Evolutionary conservation across 768 basidiomycete genomes (phyloP), one percentile per base, ranked within the genome.

Genomic region (Rubroboletus pulcherrimus): DNA sequence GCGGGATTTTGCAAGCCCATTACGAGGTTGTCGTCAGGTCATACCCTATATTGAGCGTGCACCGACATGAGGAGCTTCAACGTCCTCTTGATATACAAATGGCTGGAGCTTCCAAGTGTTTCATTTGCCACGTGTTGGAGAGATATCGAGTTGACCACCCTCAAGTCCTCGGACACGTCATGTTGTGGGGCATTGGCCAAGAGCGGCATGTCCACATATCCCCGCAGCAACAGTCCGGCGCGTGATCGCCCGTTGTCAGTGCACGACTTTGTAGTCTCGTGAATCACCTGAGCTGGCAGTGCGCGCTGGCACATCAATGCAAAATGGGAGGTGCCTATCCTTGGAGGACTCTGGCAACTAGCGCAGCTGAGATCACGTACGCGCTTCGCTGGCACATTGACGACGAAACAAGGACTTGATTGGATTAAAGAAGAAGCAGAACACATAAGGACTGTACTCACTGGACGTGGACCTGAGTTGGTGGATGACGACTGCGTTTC

Each of bases 151-250:
- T 21, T 4, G 8, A 7, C 29, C 17, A 31, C n/a, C 44, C 44
- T 17, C 45, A 56, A 44, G 50, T 57, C 57, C 65, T 65, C 60
- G 66, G 59, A 65, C 33, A 57, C 54, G 45, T 48, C 41, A 34
- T 10, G 26, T 26, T 4, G 26, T 19, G 50, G 37, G 29, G 40
- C 26, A 7, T 14, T 14, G 31, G 4, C 50, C 19, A 15, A 45
- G 30, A 24, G 45, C 24, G 35, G 56, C 10, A 26, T 10, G 10
- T 26, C 35, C 24, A 33, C 33, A 49, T 46, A 47, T 49, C 15
- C 9, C 29, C 33, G 3, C 33, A 17, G 21, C n/a, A 14, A 38
- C 30, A 29, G 21, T 24, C 35, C 49, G 57, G 59, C 34, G 43
- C 17, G 37, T 39, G 48, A 49, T 47, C n/a, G 54, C 57, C 49